These are phyloP conservation scores for Acrodontium crateriforme DNA, from an alignment of 2,329 filamentous ascomycete genomes.

Conservation along the genomic window DNA sequence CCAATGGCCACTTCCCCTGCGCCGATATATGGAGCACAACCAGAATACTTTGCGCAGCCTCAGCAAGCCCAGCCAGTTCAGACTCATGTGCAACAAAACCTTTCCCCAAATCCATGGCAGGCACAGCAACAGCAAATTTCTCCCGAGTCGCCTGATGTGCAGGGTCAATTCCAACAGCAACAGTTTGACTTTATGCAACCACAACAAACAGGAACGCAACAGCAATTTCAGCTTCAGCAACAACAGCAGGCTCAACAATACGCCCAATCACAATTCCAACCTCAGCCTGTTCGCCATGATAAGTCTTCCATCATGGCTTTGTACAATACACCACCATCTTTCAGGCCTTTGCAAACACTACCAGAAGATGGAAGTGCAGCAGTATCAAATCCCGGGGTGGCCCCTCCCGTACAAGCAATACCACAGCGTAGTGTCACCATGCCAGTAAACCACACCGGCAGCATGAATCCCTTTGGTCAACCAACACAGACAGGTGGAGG, in stretches of 20 bases:
- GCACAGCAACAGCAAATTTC: slow-evolving; percentile 16
- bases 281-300: slow-evolving; percentile 40
- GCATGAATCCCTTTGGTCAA: slow-evolving; percentile 19
- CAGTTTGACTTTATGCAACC: slow-evolving; percentile 14
- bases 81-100: slow-evolving; percentile 11
- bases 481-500: slow-evolving; percentile 10
- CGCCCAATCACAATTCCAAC: slow-evolving; percentile 23
- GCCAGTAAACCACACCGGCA: slow-evolving; percentile 14
- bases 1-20: slow-evolving; percentile 9
- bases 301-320: slow-evolving; percentile 65
- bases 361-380: slow-evolving; percentile 19
- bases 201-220: slow-evolving; percentile 9
- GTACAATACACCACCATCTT: slow-evolving; percentile 44
- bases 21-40: slow-evolving; percentile 7
- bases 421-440: slow-evolving; percentile 26
- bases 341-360: slow-evolving; percentile 23
- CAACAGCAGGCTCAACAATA: slow-evolving; percentile 26
- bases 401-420: slow-evolving; percentile 1
- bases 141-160: slow-evolving; percentile 2
- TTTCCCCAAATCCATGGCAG: not conserved
- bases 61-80: slow-evolving; percentile 5
- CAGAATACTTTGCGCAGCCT: slow-evolving; percentile 8
- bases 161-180: slow-evolving; percentile 12
- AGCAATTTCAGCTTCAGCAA: slow-evolving; percentile 18
- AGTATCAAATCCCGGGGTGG: not conserved